Percentiles rank a stretch among this genome's conserved stretches.
These are phyloP conservation scores for Penicillium cosmopolitanum DNA, from an alignment of 495 filamentous ascomycete species.

Conservation along the genomic window DNA sequence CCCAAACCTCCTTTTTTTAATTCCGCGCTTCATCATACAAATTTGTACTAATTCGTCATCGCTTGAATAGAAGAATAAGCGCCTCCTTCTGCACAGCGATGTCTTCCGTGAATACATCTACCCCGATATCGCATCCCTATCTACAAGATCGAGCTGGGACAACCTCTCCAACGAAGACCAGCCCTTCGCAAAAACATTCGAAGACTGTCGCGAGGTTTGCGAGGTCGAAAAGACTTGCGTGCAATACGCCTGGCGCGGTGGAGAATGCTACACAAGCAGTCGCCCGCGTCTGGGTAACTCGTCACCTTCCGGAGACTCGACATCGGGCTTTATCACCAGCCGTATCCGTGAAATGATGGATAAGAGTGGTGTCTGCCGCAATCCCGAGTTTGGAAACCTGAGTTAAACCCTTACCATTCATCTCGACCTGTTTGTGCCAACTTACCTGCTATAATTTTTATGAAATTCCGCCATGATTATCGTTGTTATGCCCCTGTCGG, in stretches of 20 bases:
- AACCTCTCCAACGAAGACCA: slow-evolving; percentile 47
- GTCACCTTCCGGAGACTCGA: slow-evolving; percentile 18
- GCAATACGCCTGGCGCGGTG: slow-evolving; percentile 42
- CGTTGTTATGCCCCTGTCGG: neutral
- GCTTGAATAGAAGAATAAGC: slow-evolving; percentile 32
- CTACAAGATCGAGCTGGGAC: slow-evolving; percentile 45
- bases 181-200: slow-evolving; percentile 30
- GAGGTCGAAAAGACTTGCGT: slow-evolving; percentile 30
- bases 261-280: slow-evolving; percentile 37
- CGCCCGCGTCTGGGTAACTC: slow-evolving; percentile 39
- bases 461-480: neutral
- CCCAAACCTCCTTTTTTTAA: neutral
- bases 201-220: slow-evolving; percentile 43
- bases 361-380: slow-evolving; percentile 35
- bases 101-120: slow-evolving; percentile 49
- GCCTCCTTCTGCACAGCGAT: slow-evolving; percentile 45
- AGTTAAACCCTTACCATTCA: neutral
- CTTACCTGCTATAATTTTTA: neutral
- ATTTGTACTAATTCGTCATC: neutral
- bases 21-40: neutral
- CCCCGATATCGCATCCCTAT: slow-evolving; percentile 35
- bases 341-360: slow-evolving; percentile 40
- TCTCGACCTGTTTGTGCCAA: neutral
- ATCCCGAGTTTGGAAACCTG: slow-evolving; percentile 35
- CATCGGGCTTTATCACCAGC: slow-evolving; percentile 42